Percentiles rank a stretch among this genome's conserved stretches.
phyloP scores from a whole-genome alignment of 83 land plant species.

The Picea mariana region DNA sequence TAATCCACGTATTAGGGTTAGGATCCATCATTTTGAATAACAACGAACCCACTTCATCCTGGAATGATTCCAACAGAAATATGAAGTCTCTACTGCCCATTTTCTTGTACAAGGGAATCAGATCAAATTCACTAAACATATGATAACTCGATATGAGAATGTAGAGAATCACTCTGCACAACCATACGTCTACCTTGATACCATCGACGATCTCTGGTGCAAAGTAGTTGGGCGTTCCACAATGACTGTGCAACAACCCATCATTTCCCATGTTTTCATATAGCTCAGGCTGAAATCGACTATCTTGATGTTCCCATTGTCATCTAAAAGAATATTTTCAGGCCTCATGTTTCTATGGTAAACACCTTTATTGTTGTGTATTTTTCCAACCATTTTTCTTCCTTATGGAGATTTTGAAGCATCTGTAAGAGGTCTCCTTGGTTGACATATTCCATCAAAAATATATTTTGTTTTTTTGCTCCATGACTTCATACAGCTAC shows the following conservation, averaged over 20 bases:
- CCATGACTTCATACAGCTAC: slow-evolving; percentile 54
- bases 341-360: slow-evolving; percentile 44
- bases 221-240: background rate
- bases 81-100: background rate
- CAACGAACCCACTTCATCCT: background rate
- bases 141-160: background rate
- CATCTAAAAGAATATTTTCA: slow-evolving; percentile 30
- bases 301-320: slow-evolving; percentile 20
- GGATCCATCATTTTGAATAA: background rate
- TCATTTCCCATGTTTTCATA: background rate
- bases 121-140: background rate
- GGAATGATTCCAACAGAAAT: background rate
- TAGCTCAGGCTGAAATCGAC: background rate
- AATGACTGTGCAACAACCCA: background rate
- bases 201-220: background rate
- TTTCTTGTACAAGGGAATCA: background rate
- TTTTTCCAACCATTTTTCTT: slow-evolving; percentile 36
- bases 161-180: background rate
- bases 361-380: slow-evolving; percentile 35
- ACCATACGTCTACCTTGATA: background rate
- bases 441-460: slow-evolving; percentile 52
- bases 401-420: slow-evolving; percentile 30
- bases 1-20: background rate
- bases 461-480: slow-evolving; percentile 37
- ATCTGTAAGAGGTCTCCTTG: slow-evolving; percentile 32